Conservation (phyloP, 2,329 filamentous ascomycete genomes). For the Aspergillus uvarum region DNA sequence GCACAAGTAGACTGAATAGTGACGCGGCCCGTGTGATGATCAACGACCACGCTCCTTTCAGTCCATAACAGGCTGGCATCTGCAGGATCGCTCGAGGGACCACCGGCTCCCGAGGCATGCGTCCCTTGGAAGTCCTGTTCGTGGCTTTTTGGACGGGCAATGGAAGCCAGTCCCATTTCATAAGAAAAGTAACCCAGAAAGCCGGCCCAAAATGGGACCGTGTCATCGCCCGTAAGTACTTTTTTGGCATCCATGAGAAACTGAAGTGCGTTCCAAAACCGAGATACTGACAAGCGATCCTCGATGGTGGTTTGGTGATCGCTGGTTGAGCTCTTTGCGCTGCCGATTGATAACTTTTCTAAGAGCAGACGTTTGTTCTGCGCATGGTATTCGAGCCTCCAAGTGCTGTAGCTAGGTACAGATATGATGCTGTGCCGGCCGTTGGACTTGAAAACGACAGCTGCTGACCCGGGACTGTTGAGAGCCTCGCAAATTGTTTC, state of each 20-base stretch:
- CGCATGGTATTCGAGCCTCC: conserved; percentile 39
- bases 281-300: conserved; percentile 21
- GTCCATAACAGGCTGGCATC: conserved; percentile 77
- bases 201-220: conserved; percentile 71
- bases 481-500: conserved; percentile 37
- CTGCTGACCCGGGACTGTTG: conserved; percentile 32
- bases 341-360: conserved; percentile 19
- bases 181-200: conserved; percentile 84
- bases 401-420: conserved; percentile 34
- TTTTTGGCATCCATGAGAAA: conserved; percentile 44
- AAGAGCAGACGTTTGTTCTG: conserved; percentile 24
- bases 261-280: conserved; percentile 38
- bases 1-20: conserved; percentile 67
- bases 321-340: not conserved
- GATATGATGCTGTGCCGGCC: conserved; percentile 39
- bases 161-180: conserved; percentile 66
- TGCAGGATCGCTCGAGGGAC: conserved; percentile 48
- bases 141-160: conserved; percentile 52
- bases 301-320: conserved; percentile 12
- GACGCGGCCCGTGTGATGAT: conserved; percentile 62
- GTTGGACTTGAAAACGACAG: conserved; percentile 48
- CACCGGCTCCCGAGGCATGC: not conserved
- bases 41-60: conserved; percentile 73
- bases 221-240: conserved; percentile 33
- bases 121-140: conserved; percentile 22